Base-by-base conservation (phyloP, 176 grass and related monocot genomes). In the Alopecurus myosuroides region DNA sequence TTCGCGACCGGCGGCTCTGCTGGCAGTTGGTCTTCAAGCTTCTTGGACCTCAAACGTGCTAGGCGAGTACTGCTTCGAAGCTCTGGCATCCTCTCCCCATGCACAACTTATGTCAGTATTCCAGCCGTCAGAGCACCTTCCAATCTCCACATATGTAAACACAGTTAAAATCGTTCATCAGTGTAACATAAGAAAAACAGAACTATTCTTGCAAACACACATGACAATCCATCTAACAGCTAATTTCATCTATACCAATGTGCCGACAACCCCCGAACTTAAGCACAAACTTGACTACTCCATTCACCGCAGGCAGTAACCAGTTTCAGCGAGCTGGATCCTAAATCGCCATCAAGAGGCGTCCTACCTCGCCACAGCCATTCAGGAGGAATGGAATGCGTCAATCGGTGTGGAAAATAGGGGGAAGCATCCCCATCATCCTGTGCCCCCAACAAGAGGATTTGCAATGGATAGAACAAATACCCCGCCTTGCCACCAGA, bases 31-130 rank as follows among this genome's bases (percentile, higher is more conserved):
- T 91, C 70, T 39, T 88, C 82, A 7, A 73, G 89, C 69, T 91
- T 93, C 80, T 84, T 90, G 44, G 92, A 95, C 77, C 79, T 92
- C 62, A 95, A 53, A 23, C 86, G 89, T 29, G 90, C 90, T 93
- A 94, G 95, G 18, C 90, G 90, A 82, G 82, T 82, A 79, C 92
- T 94, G 86, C 92, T 95, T 86, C 92, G 87, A 89, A 95, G 87
- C 69, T 91, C 77, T 88, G 92, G 91, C 95, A 98, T 98, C 82
- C 88, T 98, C 90, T 93, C 84, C 88, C 95, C 92, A 98, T 98
- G 86, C 89, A 98, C 91, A 98, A 97, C 66, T 88, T 53, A 12
- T 61, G 50, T 80, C 40, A 49, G 78, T 36, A 78, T 84, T 67
- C 86, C 58, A 85, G 74, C 81, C 74, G 29, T 77, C 19, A 52